Evolutionary conservation across 345 rosid genomes (phyloP), one percentile per base, ranked within the genome.

Genomic region (Aquilaria malaccensis): DNA sequence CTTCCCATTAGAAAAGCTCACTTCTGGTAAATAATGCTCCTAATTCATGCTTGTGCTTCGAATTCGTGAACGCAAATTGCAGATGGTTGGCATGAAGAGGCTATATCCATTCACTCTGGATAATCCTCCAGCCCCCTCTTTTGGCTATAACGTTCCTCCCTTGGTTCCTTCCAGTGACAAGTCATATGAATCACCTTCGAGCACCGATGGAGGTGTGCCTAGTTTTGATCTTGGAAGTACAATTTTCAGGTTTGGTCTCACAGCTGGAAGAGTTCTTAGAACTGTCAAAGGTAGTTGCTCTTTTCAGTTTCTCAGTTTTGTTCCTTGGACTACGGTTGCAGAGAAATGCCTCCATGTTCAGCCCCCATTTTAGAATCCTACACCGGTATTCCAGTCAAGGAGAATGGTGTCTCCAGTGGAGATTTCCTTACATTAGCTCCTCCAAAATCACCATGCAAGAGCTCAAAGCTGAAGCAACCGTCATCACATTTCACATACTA

Each of bases 11-110:
- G 22, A 22, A 22, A 22, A 22, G 22, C 22, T 22, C 22, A 22
- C 22, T 22, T 22, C 22, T 22, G 22, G 7, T 37, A 37, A 37
- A 37, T 9, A 5, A 37, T 37, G 43, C 43, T 37, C 5, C 43
- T 37, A 37, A 37, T 37, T 22, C 22, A 22, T 22, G 22, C 22
- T 63, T 2, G 45, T 50, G 52, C 30, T 12, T 68, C 56, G 52
- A 63, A 61, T 66, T 76, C 59, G n/a, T 58, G 45, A 15, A 49
- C 66, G 61, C 62, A 61, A 55, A 55, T 65, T 70, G 54, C 55
- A 85, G 90, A 72, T 67, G 63, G 77, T 71, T 67, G 77, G 88
- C 58, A 31, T 61, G 79, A 85, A 82, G 74, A 82, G 91, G 66
- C 33, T 79, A 50, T 72, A 63, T 59, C 85, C 81, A 14, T 85